Evolutionary conservation across 106 monocot species (phyloP).

Genomic region (Apostasia shenzhenica): DNA sequence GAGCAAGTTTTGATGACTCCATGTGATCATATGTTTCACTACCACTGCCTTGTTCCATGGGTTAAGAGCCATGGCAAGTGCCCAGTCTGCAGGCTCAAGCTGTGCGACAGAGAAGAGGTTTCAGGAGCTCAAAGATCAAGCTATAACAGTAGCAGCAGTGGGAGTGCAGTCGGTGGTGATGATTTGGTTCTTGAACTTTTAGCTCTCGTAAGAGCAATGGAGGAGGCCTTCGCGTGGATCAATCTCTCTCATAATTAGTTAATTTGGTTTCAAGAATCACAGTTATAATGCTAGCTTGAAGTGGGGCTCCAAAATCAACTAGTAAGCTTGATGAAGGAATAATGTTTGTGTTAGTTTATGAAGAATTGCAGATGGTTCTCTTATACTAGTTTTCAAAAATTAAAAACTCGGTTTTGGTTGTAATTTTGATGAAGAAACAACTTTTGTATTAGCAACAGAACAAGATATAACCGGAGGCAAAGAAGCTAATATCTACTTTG

Average conservation of each 20-base stretch:
- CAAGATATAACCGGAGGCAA: no score
- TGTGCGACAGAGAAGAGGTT: constrained; percentile 27
- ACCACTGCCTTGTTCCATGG: constrained; percentile 63
- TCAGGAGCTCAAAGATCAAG: constrained; percentile 4
- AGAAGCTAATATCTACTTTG: no score
- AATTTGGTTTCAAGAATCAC: neutral
- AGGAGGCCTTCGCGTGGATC: constrained; percentile 56
- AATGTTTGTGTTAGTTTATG: no score
- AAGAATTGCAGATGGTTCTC: no score
- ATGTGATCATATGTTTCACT: constrained; percentile 72
- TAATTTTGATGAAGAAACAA: no score
- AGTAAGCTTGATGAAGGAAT: no score
- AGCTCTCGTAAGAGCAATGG: constrained; percentile 54
- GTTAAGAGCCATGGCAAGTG: constrained; percentile 64
- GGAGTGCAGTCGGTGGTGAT: neutral
- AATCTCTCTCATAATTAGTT: neutral
- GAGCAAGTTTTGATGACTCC: constrained; percentile 58
- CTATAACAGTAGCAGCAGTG: neutral
- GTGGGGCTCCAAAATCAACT: no score
- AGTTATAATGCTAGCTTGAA: neutral
- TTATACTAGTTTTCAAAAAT: no score
- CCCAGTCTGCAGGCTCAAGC: constrained; percentile 46
- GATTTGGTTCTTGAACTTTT: constrained; percentile 22
- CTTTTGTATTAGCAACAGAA: no score
- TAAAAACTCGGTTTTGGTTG: no score